Evolutionary conservation across 2,329 filamentous ascomycete genomes (phyloP), one percentile per base, ranked within the genome.

Genomic region (Paecilomyces niveus): DNA sequence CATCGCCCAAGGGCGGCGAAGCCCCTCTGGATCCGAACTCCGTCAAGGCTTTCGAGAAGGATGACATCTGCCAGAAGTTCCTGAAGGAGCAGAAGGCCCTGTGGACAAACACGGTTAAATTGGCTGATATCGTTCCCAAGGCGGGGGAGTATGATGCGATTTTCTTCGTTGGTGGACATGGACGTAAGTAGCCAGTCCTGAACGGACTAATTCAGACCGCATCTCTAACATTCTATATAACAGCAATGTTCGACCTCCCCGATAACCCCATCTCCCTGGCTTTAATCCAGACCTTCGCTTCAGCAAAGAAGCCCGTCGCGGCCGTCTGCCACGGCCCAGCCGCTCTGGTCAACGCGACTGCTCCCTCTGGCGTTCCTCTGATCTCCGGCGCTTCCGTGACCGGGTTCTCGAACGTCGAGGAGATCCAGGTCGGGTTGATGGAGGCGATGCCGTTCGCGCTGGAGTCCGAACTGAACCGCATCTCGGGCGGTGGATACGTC

Each of bases 131-230:
- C 63, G 67, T 82, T 15, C 82, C 83, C 33, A 80, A 80, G 59
- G 79, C 83, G 0, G 72, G 70, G 58, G 84, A 89, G 61, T 90
- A 85, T 66, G 88, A 84, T 63, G 87, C 85, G 33, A 76, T 85
- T 55, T 85, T 84, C 68, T 85, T 80, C 63, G 81, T 84, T 51
- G 83, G 83, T 56, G 83, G 83, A 32, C 81, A 85, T 63, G 83
- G 81, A 51, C 82, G 80, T 82, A 71, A 62, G 80, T 71, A 29
- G 29, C 33, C 49, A n/a, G 39, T n/a, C n/a, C n/a, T n/a, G n/a
- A n/a, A n/a, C n/a, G n/a, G n/a, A n/a, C n/a, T n/a, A n/a, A n/a
- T n/a, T n/a, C n/a, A n/a, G n/a, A n/a, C n/a, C n/a, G n/a, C n/a
- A n/a, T n/a, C n/a, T n/a, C n/a, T n/a, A n/a, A n/a, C n/a, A n/a